Evolutionary conservation across 805 yeast genomes (phyloP).

Genomic region (Lipomyces yamanashiensis): DNA sequence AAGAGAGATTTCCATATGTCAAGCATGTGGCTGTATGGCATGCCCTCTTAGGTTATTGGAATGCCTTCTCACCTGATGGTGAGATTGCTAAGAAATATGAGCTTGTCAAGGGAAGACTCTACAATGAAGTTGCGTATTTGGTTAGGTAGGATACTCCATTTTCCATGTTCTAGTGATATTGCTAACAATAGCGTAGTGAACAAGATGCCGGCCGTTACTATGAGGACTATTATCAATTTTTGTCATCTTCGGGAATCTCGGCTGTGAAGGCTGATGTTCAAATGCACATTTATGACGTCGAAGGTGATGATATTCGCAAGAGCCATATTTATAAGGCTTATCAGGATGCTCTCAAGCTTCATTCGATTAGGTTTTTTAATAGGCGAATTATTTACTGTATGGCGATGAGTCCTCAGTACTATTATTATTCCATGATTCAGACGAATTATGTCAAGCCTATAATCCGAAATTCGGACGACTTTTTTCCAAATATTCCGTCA

Average conservation of each 20-base stretch:
- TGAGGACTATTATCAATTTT: constrained; percentile 40
- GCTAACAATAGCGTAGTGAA: constrained; percentile 8
- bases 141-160: constrained; percentile 13
- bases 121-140: constrained; percentile 20
- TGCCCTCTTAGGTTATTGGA: constrained; percentile 44
- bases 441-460: constrained; percentile 36
- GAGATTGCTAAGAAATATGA: constrained; percentile 37
- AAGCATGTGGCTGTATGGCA: constrained; percentile 45
- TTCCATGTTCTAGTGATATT: neutral
- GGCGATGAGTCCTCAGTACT: constrained; percentile 41
- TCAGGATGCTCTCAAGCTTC: constrained; percentile 39
- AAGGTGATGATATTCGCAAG: constrained; percentile 31
- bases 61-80: constrained; percentile 40
- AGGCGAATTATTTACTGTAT: constrained; percentile 42
- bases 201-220: constrained; percentile 38
- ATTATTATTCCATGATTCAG: constrained; percentile 28
- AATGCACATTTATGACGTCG: constrained; percentile 40
- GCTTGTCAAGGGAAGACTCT: constrained; percentile 16
- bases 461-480: constrained; percentile 43
- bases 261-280: constrained; percentile 42
- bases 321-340: constrained; percentile 34
- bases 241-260: constrained; percentile 39
- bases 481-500: constrained; percentile 40
- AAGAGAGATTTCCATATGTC: constrained; percentile 37
- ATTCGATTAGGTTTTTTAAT: constrained; percentile 37